phyloP scores from a whole-genome alignment of 345 rosid genomes.

The Bretschneidera sinensis region DNA sequence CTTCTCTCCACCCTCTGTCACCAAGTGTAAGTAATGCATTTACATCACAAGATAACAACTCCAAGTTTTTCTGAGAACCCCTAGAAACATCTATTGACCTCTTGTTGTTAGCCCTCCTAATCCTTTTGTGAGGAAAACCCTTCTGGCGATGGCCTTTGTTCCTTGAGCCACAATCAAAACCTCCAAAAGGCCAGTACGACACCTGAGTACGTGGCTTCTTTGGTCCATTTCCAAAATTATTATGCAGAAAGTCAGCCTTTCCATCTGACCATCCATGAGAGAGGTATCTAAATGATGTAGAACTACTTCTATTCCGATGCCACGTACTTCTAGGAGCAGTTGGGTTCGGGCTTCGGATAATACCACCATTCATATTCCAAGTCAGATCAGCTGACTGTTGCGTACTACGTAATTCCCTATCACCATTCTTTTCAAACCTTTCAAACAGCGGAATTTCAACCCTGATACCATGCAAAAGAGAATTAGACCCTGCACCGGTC shows the following conservation, averaged over 20 bases:
- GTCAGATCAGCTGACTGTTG: conserved; percentile 46
- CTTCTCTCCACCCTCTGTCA: conserved; percentile 95
- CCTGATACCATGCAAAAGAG: conserved; percentile 35
- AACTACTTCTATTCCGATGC: conserved; percentile 59
- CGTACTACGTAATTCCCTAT: conserved; percentile 24
- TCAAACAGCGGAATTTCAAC: conserved; percentile 56
- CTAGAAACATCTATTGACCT: conserved; percentile 46
- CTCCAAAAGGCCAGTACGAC: conserved; percentile 76
- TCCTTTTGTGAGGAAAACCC: conserved; percentile 62
- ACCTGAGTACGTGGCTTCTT: conserved; percentile 89
- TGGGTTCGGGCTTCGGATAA: conserved; percentile 66
- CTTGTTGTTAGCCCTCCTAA: conserved; percentile 73
- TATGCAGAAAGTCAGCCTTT: conserved; percentile 47
- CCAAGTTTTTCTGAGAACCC: conserved; percentile 54
- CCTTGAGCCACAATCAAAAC: conserved; percentile 51
- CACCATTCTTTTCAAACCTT: conserved; percentile 32
- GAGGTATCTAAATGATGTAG: conserved; percentile 42
- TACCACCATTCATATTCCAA: conserved; percentile 54
- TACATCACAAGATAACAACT: conserved; percentile 62
- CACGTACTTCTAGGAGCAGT: conserved; percentile 86
- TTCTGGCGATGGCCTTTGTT: conserved; percentile 49
- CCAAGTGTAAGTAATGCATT: conserved; percentile 66
- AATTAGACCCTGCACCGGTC: conserved; percentile 24
- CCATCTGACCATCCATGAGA: conserved; percentile 72
- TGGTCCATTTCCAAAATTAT: conserved; percentile 74